Evolutionary conservation across 2,329 filamentous ascomycete species (phyloP).

Genomic region (Lasiodiplodia sp.): DNA sequence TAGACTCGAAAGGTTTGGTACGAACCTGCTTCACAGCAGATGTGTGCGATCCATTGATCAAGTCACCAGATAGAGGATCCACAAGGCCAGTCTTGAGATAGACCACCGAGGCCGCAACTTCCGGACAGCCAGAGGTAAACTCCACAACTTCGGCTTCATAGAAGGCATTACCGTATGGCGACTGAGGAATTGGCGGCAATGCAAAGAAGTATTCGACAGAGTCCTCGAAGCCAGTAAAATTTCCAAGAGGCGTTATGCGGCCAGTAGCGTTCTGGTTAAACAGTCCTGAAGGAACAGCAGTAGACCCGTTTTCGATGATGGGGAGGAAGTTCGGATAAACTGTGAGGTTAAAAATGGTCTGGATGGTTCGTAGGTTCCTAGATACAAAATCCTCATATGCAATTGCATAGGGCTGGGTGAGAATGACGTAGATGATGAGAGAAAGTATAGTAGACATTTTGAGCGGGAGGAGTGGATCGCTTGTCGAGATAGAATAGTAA

Average conservation of each 20-base stretch:
- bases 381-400: no score
- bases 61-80: not conserved
- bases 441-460: no score
- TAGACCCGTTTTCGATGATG: conserved; percentile 45
- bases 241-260: conserved; percentile 51
- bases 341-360: conserved; percentile 50
- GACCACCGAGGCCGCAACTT: conserved; percentile 49
- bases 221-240: conserved; percentile 52
- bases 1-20: not conserved
- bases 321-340: conserved; percentile 50
- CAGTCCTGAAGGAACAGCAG: conserved; percentile 48
- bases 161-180: conserved; percentile 28
- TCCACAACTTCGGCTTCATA: conserved; percentile 36
- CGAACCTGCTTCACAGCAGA: not conserved
- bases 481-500: no score
- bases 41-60: not conserved
- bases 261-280: conserved; percentile 50
- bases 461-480: no score
- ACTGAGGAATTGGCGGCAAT: conserved; percentile 46
- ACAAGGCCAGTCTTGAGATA: conserved; percentile 39
- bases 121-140: conserved; percentile 46
- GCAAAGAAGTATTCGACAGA: conserved; percentile 57
- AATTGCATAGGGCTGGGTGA: no score
- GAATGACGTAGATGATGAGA: no score
- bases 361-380: not conserved